These are phyloP conservation scores for Leptoxyphium fumago DNA, from an alignment of 2,329 filamentous ascomycete genomes.

Conservation along the genomic window DNA sequence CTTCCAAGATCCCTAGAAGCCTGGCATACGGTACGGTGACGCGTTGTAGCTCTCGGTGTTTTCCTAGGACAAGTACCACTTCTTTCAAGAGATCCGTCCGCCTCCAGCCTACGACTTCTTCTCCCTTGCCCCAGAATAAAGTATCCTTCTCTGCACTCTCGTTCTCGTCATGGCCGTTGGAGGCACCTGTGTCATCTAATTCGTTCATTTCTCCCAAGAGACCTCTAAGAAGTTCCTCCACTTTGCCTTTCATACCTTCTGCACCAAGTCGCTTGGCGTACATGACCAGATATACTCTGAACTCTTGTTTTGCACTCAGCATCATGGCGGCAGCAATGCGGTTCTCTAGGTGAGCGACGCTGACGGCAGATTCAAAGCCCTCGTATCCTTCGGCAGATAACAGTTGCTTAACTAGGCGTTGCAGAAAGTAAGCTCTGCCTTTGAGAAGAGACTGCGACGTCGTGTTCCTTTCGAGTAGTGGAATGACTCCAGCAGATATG, in stretches of 20 bases:
- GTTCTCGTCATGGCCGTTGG: constrained; percentile 24
- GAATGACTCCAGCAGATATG: constrained; percentile 82
- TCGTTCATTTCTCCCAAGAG: constrained; percentile 58
- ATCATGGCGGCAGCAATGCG: constrained; percentile 78
- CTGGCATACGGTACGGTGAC: constrained; percentile 91
- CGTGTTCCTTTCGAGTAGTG: constrained; percentile 83
- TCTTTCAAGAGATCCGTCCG: constrained; percentile 76
- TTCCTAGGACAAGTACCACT: constrained; percentile 89
- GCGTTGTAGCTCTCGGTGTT: constrained; percentile 87
- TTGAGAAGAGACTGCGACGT: constrained; percentile 85
- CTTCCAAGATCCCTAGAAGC: constrained; percentile 47
- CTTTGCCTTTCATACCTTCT: constrained; percentile 73
- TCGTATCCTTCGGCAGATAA: constrained; percentile 84
- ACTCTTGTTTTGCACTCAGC: constrained; percentile 78
- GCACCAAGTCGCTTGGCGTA: constrained; percentile 91
- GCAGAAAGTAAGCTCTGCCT: constrained; percentile 79
- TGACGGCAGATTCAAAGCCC: constrained; percentile 77
- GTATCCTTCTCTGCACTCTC: constrained; percentile 41
- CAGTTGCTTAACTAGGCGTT: constrained; percentile 78
- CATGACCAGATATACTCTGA: constrained; percentile 90
- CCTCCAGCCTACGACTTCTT: constrained; percentile 80
- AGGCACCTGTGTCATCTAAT: constrained; percentile 38
- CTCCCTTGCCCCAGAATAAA: constrained; percentile 37
- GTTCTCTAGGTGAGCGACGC: constrained; percentile 90
- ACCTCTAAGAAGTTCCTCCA: constrained; percentile 77